phyloP scores from a whole-genome alignment of 176 grass and related monocot species.

The barley (Hordeum vulgare) region MorexV3_pseudomolecules_assembly NC_058523.1:18499251-18499750 shows the following conservation, averaged over 20 bases:
- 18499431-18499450: neutral
- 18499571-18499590: conserved; percentile 13
- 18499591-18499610: neutral
- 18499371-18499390: neutral
- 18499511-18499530: neutral
- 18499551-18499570: neutral
- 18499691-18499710: neutral
- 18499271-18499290: neutral
- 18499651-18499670: neutral
- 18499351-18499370: conserved; percentile 37
- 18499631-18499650: neutral
- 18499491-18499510: neutral
- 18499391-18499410: neutral
- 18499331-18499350: neutral
- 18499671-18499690: neutral
- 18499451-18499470: neutral
- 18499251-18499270: neutral
- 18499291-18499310: neutral
- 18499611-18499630: neutral
- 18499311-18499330: neutral
- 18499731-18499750: neutral
- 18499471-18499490: conserved; percentile 11
- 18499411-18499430: conserved; percentile 20
- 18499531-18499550: neutral
- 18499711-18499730: neutral